Percentiles rank a stretch among this genome's conserved stretches.
These are phyloP conservation scores for Eucalyptus pauciflora DNA, from an alignment of 345 rosid genomes.

Conservation along the genomic window DNA sequence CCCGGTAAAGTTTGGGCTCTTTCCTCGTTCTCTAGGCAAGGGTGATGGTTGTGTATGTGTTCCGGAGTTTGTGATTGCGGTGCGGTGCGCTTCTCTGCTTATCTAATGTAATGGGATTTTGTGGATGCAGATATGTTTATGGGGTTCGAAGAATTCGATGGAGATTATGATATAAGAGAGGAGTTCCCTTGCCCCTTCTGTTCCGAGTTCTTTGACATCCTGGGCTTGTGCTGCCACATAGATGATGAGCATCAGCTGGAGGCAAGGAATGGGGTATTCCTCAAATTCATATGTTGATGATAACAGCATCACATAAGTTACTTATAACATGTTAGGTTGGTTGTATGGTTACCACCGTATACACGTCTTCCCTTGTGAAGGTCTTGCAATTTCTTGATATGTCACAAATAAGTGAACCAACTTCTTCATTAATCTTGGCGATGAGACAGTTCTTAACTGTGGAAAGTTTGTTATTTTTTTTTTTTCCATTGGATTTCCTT, in stretches of 20 bases:
- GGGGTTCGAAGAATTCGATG: constrained; percentile 84
- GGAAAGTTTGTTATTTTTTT: background rate
- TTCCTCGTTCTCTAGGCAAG: background rate
- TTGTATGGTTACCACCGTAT: background rate
- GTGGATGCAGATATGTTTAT: constrained; percentile 60
- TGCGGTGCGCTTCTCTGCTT: background rate
- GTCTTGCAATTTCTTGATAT: background rate
- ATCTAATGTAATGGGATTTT: background rate
- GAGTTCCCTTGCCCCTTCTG: constrained; percentile 97
- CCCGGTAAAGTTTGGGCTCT: background rate
- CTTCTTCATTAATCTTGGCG: background rate
- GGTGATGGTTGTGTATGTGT: background rate
- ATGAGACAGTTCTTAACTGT: background rate
- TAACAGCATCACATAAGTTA: background rate
- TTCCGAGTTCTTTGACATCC: constrained; percentile 77
- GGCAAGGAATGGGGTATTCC: constrained; percentile 78
- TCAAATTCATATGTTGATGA: background rate
- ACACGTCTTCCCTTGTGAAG: background rate
- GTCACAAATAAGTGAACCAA: background rate
- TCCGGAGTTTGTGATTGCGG: background rate
- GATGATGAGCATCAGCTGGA: constrained; percentile 85
- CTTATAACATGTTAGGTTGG: background rate
- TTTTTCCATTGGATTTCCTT: background rate
- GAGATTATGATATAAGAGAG: constrained; percentile 83
- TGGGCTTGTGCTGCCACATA: constrained; percentile 85